Base-by-base conservation (phyloP, 2,329 filamentous ascomycete species). In the Trichophyton benhamiae region DNA sequence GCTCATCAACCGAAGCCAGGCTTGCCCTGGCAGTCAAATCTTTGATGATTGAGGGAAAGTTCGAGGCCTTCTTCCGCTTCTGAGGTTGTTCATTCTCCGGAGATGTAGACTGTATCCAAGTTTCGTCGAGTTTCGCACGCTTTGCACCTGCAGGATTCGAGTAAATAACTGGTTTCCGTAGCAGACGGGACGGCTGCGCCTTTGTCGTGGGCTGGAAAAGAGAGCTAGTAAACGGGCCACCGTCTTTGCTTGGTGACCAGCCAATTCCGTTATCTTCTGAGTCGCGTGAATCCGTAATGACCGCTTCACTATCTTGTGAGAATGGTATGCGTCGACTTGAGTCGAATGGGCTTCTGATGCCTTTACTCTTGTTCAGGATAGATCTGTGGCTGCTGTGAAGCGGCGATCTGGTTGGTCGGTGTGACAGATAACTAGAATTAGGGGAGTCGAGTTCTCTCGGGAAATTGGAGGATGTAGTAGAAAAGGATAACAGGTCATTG, bases 31-130 rank as follows among this genome's bases (percentile, higher is more conserved):
- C 77, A 71, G 78, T 86, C 8, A 91, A 74, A 63, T 87, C 85
- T 70, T 87, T 88, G 33, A 89, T 88, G 63, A 95, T 83, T 5
- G 82, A 77, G 3, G 84, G 81, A 68, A 90, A 87, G 52, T 84
- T 82, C 59, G 85, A 84, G 7, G 84, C 80, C 57, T 80, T 80
- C 64, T 76, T 68, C 17, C 57, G 46, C 65, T 73, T 76, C 42
- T 69, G 72, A 9, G 68, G 72, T 15, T 74, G 65, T 52, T 68
- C 65, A 30, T 74, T 75, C 61, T 66, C 68, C 17, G 71, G 36
- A 13, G 71, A 71, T 0, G 72, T 71, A 49, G 70, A 69, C 15
- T 67, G 67, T 1, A 68, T 69, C 74, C 74, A 75, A 53, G 65
- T 65, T 60, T 76, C 74, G 53, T 76, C 71, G 7, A 76, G 70